Evolutionary conservation across 495 filamentous ascomycete genomes (phyloP).

Genomic region (Xylaria curta): DNA sequence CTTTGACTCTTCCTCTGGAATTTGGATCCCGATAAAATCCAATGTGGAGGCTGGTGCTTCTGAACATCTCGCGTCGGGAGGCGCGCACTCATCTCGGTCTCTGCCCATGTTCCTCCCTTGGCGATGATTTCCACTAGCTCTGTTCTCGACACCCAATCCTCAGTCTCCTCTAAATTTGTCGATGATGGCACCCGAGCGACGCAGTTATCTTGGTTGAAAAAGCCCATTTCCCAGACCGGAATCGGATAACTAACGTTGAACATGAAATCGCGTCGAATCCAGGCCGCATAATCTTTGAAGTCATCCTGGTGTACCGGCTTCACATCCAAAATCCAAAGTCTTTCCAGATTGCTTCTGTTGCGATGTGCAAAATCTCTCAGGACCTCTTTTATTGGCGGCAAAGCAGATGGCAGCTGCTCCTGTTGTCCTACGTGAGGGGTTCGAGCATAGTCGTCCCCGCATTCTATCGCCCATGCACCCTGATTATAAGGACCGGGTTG

Average conservation of each 20-base stretch:
- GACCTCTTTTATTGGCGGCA: constrained; percentile 10
- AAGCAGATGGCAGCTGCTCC: constrained; percentile 16
- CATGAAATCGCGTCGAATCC: constrained; percentile 29
- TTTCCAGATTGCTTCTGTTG: constrained; percentile 18
- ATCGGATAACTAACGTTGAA: constrained; percentile 22
- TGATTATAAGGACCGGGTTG: background rate
- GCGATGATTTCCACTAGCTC: background rate
- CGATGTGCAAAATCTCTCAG: constrained; percentile 19
- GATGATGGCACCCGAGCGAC: background rate
- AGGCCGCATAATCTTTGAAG: constrained; percentile 14
- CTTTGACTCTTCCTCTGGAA: background rate
- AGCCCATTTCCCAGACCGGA: constrained; percentile 1
- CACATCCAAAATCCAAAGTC: constrained; percentile 23
- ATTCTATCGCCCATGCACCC: constrained; percentile 23
- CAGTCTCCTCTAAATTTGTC: background rate
- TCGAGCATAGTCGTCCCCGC: constrained; percentile 4
- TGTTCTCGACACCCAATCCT: background rate
- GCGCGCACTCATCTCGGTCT: background rate
- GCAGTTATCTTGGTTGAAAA: too few species aligned
- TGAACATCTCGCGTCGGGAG: background rate
- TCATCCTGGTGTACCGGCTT: background rate
- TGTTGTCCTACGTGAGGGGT: constrained; percentile 9
- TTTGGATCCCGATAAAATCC: background rate
- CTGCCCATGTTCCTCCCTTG: background rate
- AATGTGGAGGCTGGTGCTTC: background rate